These are phyloP conservation scores for Gossypium australe DNA, from an alignment of 345 rosid species.

Conservation along the genomic window DNA sequence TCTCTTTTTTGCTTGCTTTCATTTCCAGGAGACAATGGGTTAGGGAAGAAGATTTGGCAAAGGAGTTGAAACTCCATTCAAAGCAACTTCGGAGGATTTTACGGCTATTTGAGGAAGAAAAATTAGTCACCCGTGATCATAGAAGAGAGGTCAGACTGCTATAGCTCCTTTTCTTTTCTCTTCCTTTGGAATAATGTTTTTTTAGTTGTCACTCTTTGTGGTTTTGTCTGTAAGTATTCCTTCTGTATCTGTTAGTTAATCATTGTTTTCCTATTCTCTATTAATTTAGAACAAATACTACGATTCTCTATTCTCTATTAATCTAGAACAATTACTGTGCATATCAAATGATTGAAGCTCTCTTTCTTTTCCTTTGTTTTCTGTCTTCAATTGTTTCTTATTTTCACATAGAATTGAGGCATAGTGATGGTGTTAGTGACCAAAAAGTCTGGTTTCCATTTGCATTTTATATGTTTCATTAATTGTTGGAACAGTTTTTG, in stretches of 20 bases:
- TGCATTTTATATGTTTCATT: neutral
- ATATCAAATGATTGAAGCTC: neutral
- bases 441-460: neutral
- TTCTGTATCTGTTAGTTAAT: neutral
- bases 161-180: neutral
- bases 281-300: too few relatives aligned
- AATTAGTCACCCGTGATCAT: slow-evolving; percentile 64
- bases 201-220: neutral
- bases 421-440: neutral
- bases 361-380: neutral
- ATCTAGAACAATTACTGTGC: neutral
- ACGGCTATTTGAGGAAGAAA: slow-evolving; percentile 73
- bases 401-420: neutral
- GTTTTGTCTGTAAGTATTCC: neutral
- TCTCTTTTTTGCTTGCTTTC: neutral
- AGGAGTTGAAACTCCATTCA: slow-evolving; percentile 66
- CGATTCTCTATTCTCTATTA: neutral
- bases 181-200: neutral
- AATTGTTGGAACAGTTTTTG: neutral
- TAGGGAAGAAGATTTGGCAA: slow-evolving; percentile 94
- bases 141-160: slow-evolving; percentile 67
- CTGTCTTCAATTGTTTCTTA: neutral
- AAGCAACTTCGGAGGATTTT: slow-evolving; percentile 78
- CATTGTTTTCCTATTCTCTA: neutral
- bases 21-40: slow-evolving; percentile 77